These are phyloP conservation scores for Aspergillus fructus DNA, from an alignment of 2,329 filamentous ascomycete species.

Conservation along the genomic window DNA sequence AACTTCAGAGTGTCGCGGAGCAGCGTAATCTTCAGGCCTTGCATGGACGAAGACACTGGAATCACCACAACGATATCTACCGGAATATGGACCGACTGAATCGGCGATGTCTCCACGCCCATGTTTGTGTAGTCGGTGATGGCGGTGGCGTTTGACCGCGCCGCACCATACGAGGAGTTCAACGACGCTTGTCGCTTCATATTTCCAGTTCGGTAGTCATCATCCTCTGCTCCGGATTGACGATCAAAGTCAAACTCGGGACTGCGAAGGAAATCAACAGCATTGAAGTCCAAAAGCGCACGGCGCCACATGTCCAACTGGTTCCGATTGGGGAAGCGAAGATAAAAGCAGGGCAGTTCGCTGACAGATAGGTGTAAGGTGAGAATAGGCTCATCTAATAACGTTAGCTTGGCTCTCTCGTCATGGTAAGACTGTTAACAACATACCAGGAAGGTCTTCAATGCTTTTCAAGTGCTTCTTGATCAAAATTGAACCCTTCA, in stretches of 20 bases:
- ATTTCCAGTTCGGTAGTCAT: constrained; percentile 67
- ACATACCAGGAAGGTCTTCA: constrained; percentile 57
- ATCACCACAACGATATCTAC: constrained; percentile 96
- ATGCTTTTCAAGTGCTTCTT: constrained; percentile 96
- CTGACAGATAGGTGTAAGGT: constrained; percentile 87
- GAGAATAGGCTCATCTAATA: constrained; percentile 73
- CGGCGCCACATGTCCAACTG: constrained; percentile 91
- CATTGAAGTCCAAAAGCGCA: constrained; percentile 79
- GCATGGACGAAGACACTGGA: constrained; percentile 97
- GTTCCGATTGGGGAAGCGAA: constrained; percentile 75
- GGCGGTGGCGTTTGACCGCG: constrained; percentile 80
- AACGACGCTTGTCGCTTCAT: constrained; percentile 76
- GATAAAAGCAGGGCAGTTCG: constrained; percentile 90
- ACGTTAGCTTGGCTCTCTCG: not conserved
- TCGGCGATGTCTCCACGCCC: constrained; percentile 50
- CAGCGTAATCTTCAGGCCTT: constrained; percentile 96
- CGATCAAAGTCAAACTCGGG: constrained; percentile 78
- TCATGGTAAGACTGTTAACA: not conserved
- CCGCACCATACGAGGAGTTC: constrained; percentile 77
- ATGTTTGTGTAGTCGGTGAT: constrained; percentile 88
- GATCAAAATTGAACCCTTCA: constrained; percentile 97
- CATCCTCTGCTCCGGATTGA: constrained; percentile 77
- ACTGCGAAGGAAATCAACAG: constrained; percentile 63
- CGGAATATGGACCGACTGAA: constrained; percentile 80
- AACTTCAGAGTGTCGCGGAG: constrained; percentile 90